These are phyloP conservation scores for Huiozyma naganishii DNA, from an alignment of 805 yeast species.

Conservation along the genomic window DNA sequence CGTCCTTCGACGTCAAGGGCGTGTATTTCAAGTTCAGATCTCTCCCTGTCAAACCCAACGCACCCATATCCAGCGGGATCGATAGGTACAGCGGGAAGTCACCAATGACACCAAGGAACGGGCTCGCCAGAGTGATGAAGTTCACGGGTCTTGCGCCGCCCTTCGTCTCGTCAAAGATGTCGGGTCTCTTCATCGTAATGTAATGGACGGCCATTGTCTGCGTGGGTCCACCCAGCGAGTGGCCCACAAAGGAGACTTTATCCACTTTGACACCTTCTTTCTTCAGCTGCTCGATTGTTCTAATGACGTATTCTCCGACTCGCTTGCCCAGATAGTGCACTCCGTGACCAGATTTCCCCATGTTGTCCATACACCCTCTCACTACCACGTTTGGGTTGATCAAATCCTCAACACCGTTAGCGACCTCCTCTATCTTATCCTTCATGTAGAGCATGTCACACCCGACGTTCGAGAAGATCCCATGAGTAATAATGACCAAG, in stretches of 20 bases:
- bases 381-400: constrained; percentile 50
- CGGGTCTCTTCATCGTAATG: constrained; percentile 48
- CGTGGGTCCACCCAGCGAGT: constrained; percentile 86
- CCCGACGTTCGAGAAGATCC: constrained; percentile 79
- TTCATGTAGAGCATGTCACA: constrained; percentile 85
- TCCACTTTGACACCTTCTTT: constrained; percentile 30
- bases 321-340: constrained; percentile 73
- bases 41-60: constrained; percentile 87
- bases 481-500: constrained; percentile 80
- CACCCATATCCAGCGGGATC: constrained; percentile 73
- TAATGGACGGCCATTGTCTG: constrained; percentile 88
- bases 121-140: constrained; percentile 78
- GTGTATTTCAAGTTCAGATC: constrained; percentile 61
- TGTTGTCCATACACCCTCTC: constrained; percentile 74
- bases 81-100: constrained; percentile 85
- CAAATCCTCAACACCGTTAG: constrained; percentile 9
- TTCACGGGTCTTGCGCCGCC: constrained; percentile 53
- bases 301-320: constrained; percentile 56
- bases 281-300: constrained; percentile 37
- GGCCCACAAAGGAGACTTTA: constrained; percentile 80
- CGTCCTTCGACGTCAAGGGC: constrained; percentile 23
- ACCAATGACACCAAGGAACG: constrained; percentile 74
- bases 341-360: constrained; percentile 83
- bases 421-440: constrained; percentile 53
- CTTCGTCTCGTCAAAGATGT: constrained; percentile 40